A percentile compares a stretch with the other conserved stretches of the same genome.
These are phyloP conservation scores for Fusarium pininemorale DNA, from an alignment of 2,329 filamentous ascomycete species.

Conservation along the genomic window DNA sequence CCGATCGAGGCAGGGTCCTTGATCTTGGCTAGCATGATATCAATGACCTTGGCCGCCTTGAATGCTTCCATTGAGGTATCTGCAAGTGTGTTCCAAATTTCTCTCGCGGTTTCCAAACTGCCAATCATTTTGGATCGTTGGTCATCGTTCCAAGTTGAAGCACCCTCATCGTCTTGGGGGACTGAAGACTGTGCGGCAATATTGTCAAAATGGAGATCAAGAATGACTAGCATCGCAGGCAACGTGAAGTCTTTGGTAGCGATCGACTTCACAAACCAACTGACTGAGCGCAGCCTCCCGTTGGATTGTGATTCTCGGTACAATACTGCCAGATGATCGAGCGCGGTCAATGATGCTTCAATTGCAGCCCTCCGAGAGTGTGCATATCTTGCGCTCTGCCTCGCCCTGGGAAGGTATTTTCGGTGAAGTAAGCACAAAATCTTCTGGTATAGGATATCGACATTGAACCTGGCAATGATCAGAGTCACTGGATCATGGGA, in stretches of 20 bases:
- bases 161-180: slow-evolving; percentile 52
- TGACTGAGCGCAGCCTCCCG: slow-evolving; percentile 76
- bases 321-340: slow-evolving; percentile 80
- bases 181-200: slow-evolving; percentile 55
- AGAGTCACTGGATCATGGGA: slow-evolving; percentile 83
- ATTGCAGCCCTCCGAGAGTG: slow-evolving; percentile 87
- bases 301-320: slow-evolving; percentile 77
- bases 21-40: slow-evolving; percentile 85
- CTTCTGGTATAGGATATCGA: slow-evolving; percentile 89
- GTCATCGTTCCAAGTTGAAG: slow-evolving; percentile 64
- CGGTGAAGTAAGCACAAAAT: slow-evolving; percentile 89
- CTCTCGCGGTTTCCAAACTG: slow-evolving; percentile 74
- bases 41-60: slow-evolving; percentile 84
- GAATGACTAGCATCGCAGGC: slow-evolving; percentile 82
- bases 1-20: slow-evolving; percentile 46
- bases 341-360: slow-evolving; percentile 83
- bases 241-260: slow-evolving; percentile 87
- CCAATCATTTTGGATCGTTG: slow-evolving; percentile 79
- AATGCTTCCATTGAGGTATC: slow-evolving; percentile 88
- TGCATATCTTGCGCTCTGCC: slow-evolving; percentile 81
- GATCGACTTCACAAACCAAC: slow-evolving; percentile 81
- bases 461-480: slow-evolving; percentile 83
- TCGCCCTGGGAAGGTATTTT: slow-evolving; percentile 82
- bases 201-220: slow-evolving; percentile 81
- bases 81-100: slow-evolving; percentile 82